Base-by-base conservation (phyloP, 441 rosid genomes). In the Adansonia madagascariensis region DNA sequence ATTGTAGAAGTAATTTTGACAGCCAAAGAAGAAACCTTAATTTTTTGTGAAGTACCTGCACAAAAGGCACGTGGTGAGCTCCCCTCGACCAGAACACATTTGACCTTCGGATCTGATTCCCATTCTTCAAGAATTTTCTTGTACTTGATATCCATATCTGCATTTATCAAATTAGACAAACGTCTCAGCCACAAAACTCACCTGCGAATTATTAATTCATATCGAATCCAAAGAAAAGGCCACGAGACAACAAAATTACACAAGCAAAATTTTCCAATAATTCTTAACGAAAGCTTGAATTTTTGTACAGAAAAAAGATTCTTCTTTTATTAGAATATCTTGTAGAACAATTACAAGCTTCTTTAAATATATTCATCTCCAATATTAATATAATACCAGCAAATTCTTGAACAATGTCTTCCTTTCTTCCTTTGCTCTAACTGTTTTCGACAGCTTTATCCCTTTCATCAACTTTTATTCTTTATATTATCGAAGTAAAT, bases 81-180 rank as follows among this genome's bases (percentile, higher is more conserved):
- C 52, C 97, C 89, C 81, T 93, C 91, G 53, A 93, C 84, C 56
- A 95, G 66, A 24, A 93, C 96, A 82, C 98, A 95, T 76, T 91
- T 91, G 24, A 93, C 94, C 73, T 67, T 84, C 0, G 93, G 91
- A 84, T 95, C 96, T 52, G 87, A 82, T 84, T 93, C 98, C 95
- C 98, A 95, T 78, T 93, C 91, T 8, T 91, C 98, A 69, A 95
- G 94, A 84, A 82, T 83, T 70, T 79, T 82, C 71, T 89, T 91
- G 80, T 88, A 95, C 62, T 80, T 91, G 5, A 88, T 14, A 83
- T 93, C 98, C 97, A 95, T 95, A 11, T 88, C 98, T 95, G 91
- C 83, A 76, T 47, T 53, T 20, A 15, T 43, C 46, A 53, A 35
- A 43, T 43, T 18, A 72, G 8, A 60, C 46, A 72, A 41, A 18